Evolutionary conservation across 2,329 filamentous ascomycete species (phyloP).

Genomic region (Penicillium sp.): DNA sequence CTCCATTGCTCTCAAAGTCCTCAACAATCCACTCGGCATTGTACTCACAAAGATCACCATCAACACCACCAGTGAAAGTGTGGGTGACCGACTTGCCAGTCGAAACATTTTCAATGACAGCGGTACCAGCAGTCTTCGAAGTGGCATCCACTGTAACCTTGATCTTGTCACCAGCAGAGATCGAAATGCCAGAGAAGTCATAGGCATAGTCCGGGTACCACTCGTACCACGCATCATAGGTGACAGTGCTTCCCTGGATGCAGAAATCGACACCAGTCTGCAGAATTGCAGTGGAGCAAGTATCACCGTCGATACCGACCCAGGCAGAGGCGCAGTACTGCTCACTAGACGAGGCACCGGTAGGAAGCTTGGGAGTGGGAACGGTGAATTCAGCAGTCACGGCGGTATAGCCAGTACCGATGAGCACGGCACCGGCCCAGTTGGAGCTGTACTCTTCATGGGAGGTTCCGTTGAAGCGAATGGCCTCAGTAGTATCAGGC

Average conservation of each 20-base stretch:
- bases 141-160: conserved; percentile 43
- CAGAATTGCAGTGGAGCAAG: conserved; percentile 54
- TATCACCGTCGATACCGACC: conserved; percentile 63
- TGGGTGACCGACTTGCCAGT: conserved; percentile 55
- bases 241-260: conserved; percentile 40
- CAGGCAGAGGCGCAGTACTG: conserved; percentile 54
- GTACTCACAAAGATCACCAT: conserved; percentile 50
- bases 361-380: conserved; percentile 46
- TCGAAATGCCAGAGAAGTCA: conserved; percentile 49
- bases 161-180: conserved; percentile 47
- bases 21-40: conserved; percentile 67
- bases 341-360: conserved; percentile 31
- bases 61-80: conserved; percentile 45
- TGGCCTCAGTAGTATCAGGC: conserved; percentile 26
- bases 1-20: conserved; percentile 44
- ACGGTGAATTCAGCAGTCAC: conserved; percentile 57
- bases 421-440: conserved; percentile 61
- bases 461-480: conserved; percentile 35
- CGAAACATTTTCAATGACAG: conserved; percentile 50
- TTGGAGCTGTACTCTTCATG: conserved; percentile 54
- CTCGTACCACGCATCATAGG: conserved; percentile 61
- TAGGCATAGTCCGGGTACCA: conserved; percentile 60
- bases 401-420: conserved; percentile 50
- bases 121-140: conserved; percentile 43
- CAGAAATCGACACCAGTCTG: conserved; percentile 60